Evolutionary conservation across 345 rosid species (phyloP), one percentile per base, ranked within the genome.

Genomic region (Erucastrum elatum): DNA sequence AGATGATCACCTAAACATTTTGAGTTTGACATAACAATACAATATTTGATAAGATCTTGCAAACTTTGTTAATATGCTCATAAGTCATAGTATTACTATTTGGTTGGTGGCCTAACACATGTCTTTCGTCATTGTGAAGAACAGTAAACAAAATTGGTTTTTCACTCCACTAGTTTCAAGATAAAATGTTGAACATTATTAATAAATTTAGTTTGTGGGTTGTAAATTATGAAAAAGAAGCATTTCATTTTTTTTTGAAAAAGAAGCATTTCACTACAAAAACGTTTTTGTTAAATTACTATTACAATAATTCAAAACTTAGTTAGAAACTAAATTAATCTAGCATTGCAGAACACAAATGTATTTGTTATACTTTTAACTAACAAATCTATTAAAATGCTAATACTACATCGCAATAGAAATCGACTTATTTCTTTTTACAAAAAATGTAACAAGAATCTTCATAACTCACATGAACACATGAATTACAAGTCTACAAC

Each of bases 41-140:
- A 35, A 70, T 70, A 70, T n/a, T 49, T 37, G 4, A 58, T 58
- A 33, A 56, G 46, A 37, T 3, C 15, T 13, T 58, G 44, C 31
- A 44, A 5, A 58, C 25, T 66, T 72, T 72, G 70, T 79, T 72
- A 46, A 66, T 72, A 72, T 72, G 68, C 33, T 72, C 69, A 73
- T 34, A 66, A 72, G 72, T 78, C 75, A 31, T 26, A 51, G 0
- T 79, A 74, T 74, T 66, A 67, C 82, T 74, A 13, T 79, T 68
- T 68, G 82, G 78, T 79, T 68, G 78, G 82, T 79, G 70, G 82
- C 82, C 82, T 74, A 79, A 79, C 78, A 79, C 75, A 79, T 74
- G 74, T 61, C 69, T 33, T 73, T 67, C 34, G 44, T 74, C 75
- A 59, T 68, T 59, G 26, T 25, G 26, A 59, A 61, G 58, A 73